These are phyloP conservation scores for Apiotrichum mycotoxinovorans DNA, from an alignment of 1,284 basidiomycete species.

Conservation along the genomic window DNA sequence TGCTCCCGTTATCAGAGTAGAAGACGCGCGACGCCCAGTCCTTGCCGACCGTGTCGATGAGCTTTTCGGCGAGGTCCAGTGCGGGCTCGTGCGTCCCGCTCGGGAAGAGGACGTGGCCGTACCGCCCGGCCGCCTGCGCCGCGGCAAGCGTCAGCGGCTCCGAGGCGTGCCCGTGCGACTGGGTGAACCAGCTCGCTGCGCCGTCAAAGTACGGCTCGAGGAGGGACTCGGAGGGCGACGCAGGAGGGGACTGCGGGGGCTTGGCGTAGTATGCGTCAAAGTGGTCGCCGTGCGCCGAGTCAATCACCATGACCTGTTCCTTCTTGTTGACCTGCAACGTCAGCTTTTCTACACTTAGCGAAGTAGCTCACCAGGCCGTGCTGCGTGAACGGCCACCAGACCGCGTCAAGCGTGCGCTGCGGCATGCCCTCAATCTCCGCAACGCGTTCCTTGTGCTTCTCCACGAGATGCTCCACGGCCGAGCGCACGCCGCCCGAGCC, in stretches of 20 bases:
- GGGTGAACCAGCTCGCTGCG: conserved; percentile 98
- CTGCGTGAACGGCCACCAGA: conserved; percentile 99
- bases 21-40: conserved; percentile 91
- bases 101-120: conserved; percentile 96
- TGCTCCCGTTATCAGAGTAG: conserved; percentile 91
- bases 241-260: conserved; percentile 24
- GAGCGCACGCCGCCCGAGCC: conserved; percentile 51
- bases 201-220: conserved; percentile 77
- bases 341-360: background rate
- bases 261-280: conserved; percentile 64
- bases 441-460: conserved; percentile 62
- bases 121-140: conserved; percentile 83
- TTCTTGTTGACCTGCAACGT: conserved; percentile 57
- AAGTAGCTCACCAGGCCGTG: conserved; percentile 58
- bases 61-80: conserved; percentile 52
- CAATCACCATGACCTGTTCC: conserved; percentile 79
- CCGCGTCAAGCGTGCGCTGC: conserved; percentile 65
- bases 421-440: conserved; percentile 73
- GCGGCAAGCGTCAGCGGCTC: conserved; percentile 77
- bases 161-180: conserved; percentile 80
- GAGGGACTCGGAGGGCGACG: conserved; percentile 38
- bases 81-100: conserved; percentile 82
- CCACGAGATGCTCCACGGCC: conserved; percentile 62
- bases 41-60: conserved; percentile 54
- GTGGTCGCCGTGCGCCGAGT: conserved; percentile 83